These are phyloP conservation scores for Xylariales sp. DNA, from an alignment of 2,329 filamentous ascomycete genomes.

Conservation along the genomic window DNA sequence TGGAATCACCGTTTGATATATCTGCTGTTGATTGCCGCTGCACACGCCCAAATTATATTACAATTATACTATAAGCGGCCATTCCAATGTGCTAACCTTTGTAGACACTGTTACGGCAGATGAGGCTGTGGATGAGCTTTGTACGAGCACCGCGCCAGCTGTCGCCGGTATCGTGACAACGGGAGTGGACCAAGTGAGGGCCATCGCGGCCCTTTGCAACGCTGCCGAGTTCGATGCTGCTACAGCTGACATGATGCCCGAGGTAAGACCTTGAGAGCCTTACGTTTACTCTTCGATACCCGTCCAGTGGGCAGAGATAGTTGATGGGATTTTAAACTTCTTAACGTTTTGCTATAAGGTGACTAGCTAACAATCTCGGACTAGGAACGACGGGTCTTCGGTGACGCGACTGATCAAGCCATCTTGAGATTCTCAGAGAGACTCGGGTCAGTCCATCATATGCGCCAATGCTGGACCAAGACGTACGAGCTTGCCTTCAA, in stretches of 20 bases:
- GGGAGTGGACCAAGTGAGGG: conserved; percentile 68
- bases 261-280: conserved; percentile 41
- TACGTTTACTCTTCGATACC: no score
- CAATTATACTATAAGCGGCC: background rate
- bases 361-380: background rate
- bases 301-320: no score
- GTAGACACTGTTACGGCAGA: conserved; percentile 60
- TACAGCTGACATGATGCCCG: conserved; percentile 67
- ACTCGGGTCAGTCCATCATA: conserved; percentile 68
- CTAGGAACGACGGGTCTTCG: conserved; percentile 70
- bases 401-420: conserved; percentile 81
- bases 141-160: conserved; percentile 44
- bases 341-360: background rate
- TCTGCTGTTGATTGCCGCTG: background rate
- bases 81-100: conserved; percentile 3
- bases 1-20: background rate
- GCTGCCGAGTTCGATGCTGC: conserved; percentile 78
- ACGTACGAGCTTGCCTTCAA: conserved; percentile 79
- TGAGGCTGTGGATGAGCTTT: conserved; percentile 59
- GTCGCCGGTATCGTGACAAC: conserved; percentile 50
- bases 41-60: background rate
- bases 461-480: conserved; percentile 72
- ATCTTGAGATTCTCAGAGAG: conserved; percentile 77
- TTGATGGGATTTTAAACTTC: no score
- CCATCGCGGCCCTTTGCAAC: conserved; percentile 76